phyloP scores from a whole-genome alignment of 140 eudicot genomes.

The Oenanthe javanica region DNA sequence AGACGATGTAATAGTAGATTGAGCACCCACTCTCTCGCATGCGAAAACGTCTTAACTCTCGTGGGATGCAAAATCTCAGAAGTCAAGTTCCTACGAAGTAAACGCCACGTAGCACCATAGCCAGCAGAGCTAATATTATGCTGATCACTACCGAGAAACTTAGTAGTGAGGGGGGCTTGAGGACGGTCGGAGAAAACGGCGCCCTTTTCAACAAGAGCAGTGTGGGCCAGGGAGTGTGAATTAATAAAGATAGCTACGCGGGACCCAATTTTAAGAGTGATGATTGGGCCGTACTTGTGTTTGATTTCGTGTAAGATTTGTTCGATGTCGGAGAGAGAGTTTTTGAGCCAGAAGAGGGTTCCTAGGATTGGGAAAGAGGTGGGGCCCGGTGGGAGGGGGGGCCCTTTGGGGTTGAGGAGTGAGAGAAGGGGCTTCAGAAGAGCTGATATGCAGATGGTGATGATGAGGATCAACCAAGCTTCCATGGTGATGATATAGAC shows the following conservation, averaged over 20 bases:
- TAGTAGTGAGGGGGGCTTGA: slow-evolving; percentile 5
- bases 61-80: slow-evolving; percentile 39
- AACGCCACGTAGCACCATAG: slow-evolving; percentile 13
- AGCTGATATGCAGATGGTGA: slow-evolving; percentile 13
- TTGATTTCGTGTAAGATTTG: slow-evolving; percentile 17
- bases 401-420: neutral
- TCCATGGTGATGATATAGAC: neutral
- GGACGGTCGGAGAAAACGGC: slow-evolving; percentile 44
- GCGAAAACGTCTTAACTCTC: slow-evolving; percentile 32
- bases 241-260: slow-evolving; percentile 23
- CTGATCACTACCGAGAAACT: slow-evolving; percentile 10
- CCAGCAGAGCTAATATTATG: slow-evolving; percentile 25
- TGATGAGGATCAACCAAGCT: slow-evolving; percentile 22
- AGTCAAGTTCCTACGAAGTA: slow-evolving; percentile 32
- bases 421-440: slow-evolving; percentile 8
- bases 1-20: slow-evolving; percentile 18
- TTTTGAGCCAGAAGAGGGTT: slow-evolving; percentile 18
- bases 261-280: slow-evolving; percentile 22
- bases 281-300: slow-evolving; percentile 28
- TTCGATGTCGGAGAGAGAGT: slow-evolving; percentile 21
- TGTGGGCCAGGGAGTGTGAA: slow-evolving; percentile 8
- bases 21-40: slow-evolving; percentile 47
- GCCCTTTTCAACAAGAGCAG: slow-evolving; percentile 24
- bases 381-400: slow-evolving; percentile 46
- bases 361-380: slow-evolving; percentile 8